Evolutionary conservation across 2,329 filamentous ascomycete species (phyloP).

Genomic region (Aureobasidium sp.): DNA sequence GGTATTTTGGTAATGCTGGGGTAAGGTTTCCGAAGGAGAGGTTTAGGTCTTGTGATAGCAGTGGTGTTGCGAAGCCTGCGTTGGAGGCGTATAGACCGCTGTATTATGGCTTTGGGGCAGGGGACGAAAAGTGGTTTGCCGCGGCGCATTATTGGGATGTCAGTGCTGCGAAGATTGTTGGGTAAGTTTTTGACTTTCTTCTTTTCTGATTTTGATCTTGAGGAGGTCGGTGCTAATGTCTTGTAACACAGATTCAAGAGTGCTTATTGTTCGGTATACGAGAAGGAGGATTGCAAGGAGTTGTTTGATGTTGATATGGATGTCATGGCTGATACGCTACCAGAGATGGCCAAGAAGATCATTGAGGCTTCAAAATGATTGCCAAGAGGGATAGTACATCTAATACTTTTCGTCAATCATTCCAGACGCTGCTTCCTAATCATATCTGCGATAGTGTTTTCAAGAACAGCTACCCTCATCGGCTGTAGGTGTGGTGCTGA

Average conservation of each 20-base stretch:
- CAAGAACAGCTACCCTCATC: constrained; percentile 13
- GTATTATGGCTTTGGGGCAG: constrained; percentile 34
- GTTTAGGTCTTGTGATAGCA: constrained; percentile 45
- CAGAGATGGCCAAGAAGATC: constrained; percentile 42
- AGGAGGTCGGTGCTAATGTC: background rate
- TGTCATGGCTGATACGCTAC: constrained; percentile 41
- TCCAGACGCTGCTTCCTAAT: background rate
- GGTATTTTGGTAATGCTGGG: constrained; percentile 45
- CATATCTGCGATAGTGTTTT: background rate
- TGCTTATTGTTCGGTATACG: constrained; percentile 48
- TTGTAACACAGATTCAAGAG: constrained; percentile 35
- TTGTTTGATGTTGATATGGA: constrained; percentile 47
- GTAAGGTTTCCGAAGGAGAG: constrained; percentile 47
- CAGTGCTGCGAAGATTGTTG: constrained; percentile 38
- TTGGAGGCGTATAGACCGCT: constrained; percentile 41
- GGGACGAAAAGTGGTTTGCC: constrained; percentile 47
- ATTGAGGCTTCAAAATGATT: constrained; percentile 16
- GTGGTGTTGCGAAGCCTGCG: constrained; percentile 46
- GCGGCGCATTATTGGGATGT: constrained; percentile 57
- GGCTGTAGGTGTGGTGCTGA: constrained; percentile 6
- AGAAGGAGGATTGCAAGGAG: constrained; percentile 45
- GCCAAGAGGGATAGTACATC: background rate
- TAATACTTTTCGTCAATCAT: background rate
- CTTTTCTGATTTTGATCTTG: background rate
- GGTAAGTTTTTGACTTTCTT: background rate